Conservation (phyloP, 2,329 filamentous ascomycete species). For the Triangularia setosa region DNA sequence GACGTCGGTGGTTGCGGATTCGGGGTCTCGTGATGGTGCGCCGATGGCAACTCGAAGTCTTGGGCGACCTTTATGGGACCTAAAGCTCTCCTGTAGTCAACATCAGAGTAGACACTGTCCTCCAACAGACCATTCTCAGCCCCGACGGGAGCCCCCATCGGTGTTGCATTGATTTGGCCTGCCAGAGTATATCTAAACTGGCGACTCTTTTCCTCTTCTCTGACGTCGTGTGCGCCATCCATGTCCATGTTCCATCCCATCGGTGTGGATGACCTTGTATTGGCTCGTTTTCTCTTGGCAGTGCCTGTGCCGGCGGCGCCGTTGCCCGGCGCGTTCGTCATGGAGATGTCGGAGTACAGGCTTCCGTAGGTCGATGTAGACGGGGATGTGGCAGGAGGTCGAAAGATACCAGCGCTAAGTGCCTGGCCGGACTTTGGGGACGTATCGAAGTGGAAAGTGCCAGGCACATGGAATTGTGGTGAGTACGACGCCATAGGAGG, state of each 20-base stretch:
- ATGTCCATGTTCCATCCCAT: constrained; percentile 32
- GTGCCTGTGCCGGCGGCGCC: constrained; percentile 30
- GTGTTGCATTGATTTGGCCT: constrained; percentile 49
- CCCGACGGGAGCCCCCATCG: constrained; percentile 32
- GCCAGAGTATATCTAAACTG: constrained; percentile 46
- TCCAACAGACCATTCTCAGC: constrained; percentile 39
- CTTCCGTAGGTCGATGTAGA: constrained; percentile 31
- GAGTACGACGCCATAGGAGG: constrained; percentile 26
- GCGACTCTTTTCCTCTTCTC: constrained; percentile 19
- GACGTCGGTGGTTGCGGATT: constrained; percentile 24
- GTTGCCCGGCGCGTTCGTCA: constrained; percentile 27
- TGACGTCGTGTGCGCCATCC: constrained; percentile 28
- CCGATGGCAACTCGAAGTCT: constrained; percentile 35
- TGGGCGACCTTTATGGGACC: constrained; percentile 43
- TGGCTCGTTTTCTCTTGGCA: constrained; percentile 51
- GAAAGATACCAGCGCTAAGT: constrained; percentile 33
- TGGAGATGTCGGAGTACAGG: constrained; percentile 36
- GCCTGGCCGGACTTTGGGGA: constrained; percentile 22
- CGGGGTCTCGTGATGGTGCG: constrained; percentile 24
- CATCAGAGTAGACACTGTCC: constrained; percentile 55
- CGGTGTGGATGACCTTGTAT: constrained; percentile 33
- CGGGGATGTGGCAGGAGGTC: constrained; percentile 30
- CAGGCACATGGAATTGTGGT: constrained; percentile 31
- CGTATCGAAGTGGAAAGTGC: constrained; percentile 31
- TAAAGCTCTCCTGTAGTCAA: constrained; percentile 51